Evolutionary conservation across 345 rosid species (phyloP).

Genomic region (Ceriops tagal): DNA sequence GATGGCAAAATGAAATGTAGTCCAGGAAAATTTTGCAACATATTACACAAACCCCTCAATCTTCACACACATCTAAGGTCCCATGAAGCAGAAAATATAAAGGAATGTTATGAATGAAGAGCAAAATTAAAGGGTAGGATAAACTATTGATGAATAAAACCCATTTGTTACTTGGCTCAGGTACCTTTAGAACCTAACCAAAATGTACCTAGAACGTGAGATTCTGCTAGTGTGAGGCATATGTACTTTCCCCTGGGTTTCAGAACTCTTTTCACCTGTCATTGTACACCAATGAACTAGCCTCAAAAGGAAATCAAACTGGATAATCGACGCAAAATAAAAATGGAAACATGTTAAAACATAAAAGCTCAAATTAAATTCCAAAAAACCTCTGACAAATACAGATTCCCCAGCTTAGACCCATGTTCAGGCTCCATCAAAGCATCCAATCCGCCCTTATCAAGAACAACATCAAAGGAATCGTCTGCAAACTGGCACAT

Average conservation of each 20-base stretch:
- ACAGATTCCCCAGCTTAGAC: constrained; percentile 59
- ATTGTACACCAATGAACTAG: background rate
- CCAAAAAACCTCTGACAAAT: constrained; percentile 66
- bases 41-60: too few relatives aligned
- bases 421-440: constrained; percentile 93
- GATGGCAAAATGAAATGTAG: background rate
- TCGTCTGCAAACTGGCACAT: constrained; percentile 53
- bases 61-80: background rate
- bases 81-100: background rate
- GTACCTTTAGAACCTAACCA: background rate
- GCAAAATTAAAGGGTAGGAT: background rate
- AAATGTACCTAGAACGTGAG: constrained; percentile 79
- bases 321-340: background rate
- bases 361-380: constrained; percentile 3
- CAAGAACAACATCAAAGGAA: constrained; percentile 62
- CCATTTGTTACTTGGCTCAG: too few relatives aligned
- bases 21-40: background rate
- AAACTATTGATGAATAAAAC: background rate
- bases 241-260: constrained; percentile 71
- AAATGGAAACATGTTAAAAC: background rate
- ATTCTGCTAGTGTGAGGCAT: constrained; percentile 82
- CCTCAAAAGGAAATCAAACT: background rate
- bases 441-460: constrained; percentile 98
- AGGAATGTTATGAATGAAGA: too few relatives aligned
- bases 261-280: constrained; percentile 75